These are phyloP conservation scores for Phytophthora aleatoria DNA, from an alignment of 352 stramenopile genomes.

Conservation along the genomic window DNA sequence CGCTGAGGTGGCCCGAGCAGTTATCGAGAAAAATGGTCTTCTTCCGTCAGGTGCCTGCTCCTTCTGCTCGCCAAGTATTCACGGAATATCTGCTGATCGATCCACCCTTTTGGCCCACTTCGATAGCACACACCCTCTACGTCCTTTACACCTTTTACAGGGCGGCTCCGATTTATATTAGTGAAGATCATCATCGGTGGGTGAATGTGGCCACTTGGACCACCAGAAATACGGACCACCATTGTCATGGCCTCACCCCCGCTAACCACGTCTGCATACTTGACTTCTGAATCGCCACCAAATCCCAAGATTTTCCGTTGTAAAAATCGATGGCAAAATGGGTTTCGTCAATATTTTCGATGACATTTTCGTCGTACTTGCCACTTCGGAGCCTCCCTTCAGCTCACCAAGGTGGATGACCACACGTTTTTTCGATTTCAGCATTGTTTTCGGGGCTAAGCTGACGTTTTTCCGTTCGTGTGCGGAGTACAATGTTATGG, in stretches of 20 bases:
- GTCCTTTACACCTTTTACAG: neutral
- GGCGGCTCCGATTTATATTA: neutral
- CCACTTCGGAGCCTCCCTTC: neutral
- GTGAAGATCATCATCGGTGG: neutral
- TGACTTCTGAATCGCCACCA: constrained; percentile 14
- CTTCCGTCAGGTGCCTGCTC: neutral
- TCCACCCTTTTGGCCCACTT: neutral
- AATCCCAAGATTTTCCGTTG: constrained; percentile 24
- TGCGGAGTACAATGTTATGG: neutral
- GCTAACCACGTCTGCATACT: constrained; percentile 31
- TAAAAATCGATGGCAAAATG: constrained; percentile 36
- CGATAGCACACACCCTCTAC: neutral
- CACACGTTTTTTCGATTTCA: neutral
- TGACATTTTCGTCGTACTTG: constrained; percentile 17
- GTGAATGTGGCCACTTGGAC: neutral
- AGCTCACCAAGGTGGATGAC: neutral
- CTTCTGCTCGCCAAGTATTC: neutral
- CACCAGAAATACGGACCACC: constrained; percentile 18
- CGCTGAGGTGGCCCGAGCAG: neutral
- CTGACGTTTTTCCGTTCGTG: neutral
- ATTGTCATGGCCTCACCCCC: constrained; percentile 37
- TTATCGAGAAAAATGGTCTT: neutral
- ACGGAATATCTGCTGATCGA: neutral
- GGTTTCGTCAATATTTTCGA: constrained; percentile 39
- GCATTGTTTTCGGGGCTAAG: neutral